Evolutionary conservation across 2,329 filamentous ascomycete species (phyloP).

Genomic region (Acrocalymma vagum): DNA sequence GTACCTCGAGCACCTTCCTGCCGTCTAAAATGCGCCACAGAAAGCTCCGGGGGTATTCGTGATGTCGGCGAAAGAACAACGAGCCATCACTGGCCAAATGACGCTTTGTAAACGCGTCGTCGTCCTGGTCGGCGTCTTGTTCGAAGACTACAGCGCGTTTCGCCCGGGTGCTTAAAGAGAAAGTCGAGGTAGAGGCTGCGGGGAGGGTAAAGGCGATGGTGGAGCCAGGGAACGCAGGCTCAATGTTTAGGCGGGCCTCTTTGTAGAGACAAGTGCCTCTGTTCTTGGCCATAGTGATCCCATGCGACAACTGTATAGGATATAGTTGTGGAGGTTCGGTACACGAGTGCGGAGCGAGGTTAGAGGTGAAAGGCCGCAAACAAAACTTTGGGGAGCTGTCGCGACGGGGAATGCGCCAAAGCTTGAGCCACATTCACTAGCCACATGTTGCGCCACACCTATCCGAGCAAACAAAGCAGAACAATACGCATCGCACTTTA

Average conservation of each 20-base stretch:
- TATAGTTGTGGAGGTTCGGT: constrained; percentile 9
- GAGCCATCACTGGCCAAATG: constrained; percentile 79
- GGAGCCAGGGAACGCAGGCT: constrained; percentile 73
- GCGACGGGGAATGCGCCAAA: constrained; percentile 26
- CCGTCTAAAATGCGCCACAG: constrained; percentile 90
- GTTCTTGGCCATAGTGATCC: constrained; percentile 72
- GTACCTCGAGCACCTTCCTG: constrained; percentile 80
- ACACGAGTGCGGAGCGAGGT: constrained; percentile 18
- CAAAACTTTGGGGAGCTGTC: constrained; percentile 41
- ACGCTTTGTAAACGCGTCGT: constrained; percentile 75
- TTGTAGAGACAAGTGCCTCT: constrained; percentile 77
- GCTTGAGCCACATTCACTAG: constrained; percentile 12
- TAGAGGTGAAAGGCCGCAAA: constrained; percentile 31
- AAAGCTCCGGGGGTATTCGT: constrained; percentile 82
- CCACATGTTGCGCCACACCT: no score
- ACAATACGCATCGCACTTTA: no score
- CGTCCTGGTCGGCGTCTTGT: constrained; percentile 63
- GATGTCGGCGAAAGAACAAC: constrained; percentile 82
- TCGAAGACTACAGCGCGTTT: constrained; percentile 50
- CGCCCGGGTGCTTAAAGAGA: constrained; percentile 36
- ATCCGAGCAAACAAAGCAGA: no score
- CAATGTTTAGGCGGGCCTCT: constrained; percentile 85
- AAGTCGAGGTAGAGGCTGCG: constrained; percentile 39
- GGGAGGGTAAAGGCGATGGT: constrained; percentile 69
- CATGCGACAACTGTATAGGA: constrained; percentile 55